phyloP scores from a whole-genome alignment of 345 rosid species.

The Pistacia integerrima region DNA sequence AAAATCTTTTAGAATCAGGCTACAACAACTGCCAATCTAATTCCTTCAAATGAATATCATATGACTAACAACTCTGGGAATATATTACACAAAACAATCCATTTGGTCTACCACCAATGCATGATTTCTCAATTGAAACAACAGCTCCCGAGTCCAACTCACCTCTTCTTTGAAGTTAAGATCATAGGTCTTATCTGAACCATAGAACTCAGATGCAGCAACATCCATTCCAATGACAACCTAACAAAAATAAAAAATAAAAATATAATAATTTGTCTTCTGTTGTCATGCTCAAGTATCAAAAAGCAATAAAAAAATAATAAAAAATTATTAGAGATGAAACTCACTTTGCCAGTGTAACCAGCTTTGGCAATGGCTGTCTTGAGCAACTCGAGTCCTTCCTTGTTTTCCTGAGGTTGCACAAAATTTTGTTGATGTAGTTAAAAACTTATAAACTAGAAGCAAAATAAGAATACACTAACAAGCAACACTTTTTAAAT shows the following conservation, averaged over 20 bases:
- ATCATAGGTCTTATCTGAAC: constrained; percentile 76
- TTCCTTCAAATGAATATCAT: not conserved
- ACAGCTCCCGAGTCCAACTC: not conserved
- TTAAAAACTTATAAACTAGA: constrained; percentile 4
- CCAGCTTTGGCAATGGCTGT: constrained; percentile 95
- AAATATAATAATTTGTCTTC: not conserved
- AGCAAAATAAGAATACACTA: not conserved
- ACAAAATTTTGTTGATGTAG: not conserved
- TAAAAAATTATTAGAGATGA: not conserved
- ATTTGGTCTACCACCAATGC: not conserved
- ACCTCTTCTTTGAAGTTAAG: constrained; percentile 90
- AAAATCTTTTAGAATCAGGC: not conserved
- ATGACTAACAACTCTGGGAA: not conserved
- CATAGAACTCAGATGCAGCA: constrained; percentile 96
- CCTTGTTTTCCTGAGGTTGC: constrained; percentile 83
- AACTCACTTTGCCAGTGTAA: constrained; percentile 78
- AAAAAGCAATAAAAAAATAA: not conserved
- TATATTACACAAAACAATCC: not conserved
- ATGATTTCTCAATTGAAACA: not conserved
- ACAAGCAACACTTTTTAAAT: not conserved
- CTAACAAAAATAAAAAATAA: constrained; percentile 36
- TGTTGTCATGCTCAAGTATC: not conserved
- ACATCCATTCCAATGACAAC: constrained; percentile 99
- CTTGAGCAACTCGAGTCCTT: constrained; percentile 94
- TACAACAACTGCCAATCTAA: not conserved